A percentile compares a stretch with the other conserved stretches of the same genome.
These are phyloP conservation scores for Exophiala phaeomuriformis DNA, from an alignment of 2,329 filamentous ascomycete genomes.

Conservation along the genomic window DNA sequence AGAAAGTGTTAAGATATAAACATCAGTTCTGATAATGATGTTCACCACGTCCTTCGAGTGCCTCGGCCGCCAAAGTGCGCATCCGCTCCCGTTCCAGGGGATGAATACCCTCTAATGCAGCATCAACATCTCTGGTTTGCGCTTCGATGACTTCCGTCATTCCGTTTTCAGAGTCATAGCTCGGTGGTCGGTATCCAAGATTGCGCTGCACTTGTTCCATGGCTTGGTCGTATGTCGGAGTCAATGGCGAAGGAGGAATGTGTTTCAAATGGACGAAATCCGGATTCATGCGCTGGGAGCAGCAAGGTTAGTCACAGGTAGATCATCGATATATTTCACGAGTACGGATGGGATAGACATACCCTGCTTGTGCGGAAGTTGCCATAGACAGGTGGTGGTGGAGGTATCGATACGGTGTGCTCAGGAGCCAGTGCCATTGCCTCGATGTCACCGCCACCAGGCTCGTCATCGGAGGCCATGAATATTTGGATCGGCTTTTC, in stretches of 20 bases:
- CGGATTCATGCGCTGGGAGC: slow-evolving; percentile 62
- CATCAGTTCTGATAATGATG: background rate
- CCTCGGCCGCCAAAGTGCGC: slow-evolving; percentile 16
- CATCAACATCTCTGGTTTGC: slow-evolving; percentile 50
- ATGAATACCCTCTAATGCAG: slow-evolving; percentile 43
- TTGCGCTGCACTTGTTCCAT: slow-evolving; percentile 16
- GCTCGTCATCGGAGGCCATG: slow-evolving; percentile 66
- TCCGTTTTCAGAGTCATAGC: slow-evolving; percentile 69
- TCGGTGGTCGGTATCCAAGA: slow-evolving; percentile 56
- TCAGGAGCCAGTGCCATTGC: slow-evolving; percentile 39
- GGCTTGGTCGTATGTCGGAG: slow-evolving; percentile 26
- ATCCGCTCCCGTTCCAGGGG: slow-evolving; percentile 40
- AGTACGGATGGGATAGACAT: slow-evolving; percentile 36
- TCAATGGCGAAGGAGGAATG: slow-evolving; percentile 32
- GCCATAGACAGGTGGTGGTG: slow-evolving; percentile 75
- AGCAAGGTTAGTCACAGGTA: background rate
- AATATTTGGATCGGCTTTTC: slow-evolving; percentile 68
- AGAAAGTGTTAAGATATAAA: background rate
- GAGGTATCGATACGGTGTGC: slow-evolving; percentile 37
- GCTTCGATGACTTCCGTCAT: slow-evolving; percentile 65
- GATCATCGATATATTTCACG: background rate
- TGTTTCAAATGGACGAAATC: slow-evolving; percentile 75
- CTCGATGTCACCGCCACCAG: slow-evolving; percentile 40
- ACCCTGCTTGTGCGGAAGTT: slow-evolving; percentile 77
- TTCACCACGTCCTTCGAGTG: slow-evolving; percentile 10